Evolutionary conservation across 83 land plant species (phyloP).

Genomic region (Picea abies): DNA sequence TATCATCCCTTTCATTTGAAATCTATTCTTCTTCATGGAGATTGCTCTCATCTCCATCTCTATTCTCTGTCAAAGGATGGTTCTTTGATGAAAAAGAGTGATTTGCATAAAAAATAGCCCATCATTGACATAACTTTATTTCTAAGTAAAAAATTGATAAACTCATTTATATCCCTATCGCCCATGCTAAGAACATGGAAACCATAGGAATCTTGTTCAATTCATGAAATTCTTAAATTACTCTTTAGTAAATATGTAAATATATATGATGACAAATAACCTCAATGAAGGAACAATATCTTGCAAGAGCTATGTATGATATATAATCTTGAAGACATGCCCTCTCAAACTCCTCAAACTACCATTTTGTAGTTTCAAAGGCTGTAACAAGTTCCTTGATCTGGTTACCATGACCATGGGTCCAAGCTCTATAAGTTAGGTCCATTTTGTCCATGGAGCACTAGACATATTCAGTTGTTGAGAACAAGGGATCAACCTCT

Average conservation of each 20-base stretch:
- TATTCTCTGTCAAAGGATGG: no score
- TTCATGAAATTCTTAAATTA: slow-evolving; percentile 8
- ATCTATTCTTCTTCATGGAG: no score
- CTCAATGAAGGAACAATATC: slow-evolving; percentile 4
- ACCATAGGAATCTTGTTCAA: background rate
- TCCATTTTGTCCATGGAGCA: slow-evolving; percentile 8
- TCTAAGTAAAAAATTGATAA: background rate
- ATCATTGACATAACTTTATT: background rate
- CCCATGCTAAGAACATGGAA: background rate
- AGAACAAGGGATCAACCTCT: background rate
- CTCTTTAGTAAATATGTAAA: background rate
- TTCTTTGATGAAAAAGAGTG: no score
- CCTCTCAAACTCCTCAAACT: slow-evolving; percentile 15
- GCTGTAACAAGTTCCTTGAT: slow-evolving; percentile 5
- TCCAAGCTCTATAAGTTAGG: slow-evolving; percentile 2
- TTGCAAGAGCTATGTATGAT: slow-evolving; percentile 8
- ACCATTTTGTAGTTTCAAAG: slow-evolving; percentile 14
- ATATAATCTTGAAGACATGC: background rate
- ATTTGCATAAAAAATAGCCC: no score
- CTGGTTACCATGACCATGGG: background rate
- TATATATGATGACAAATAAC: background rate
- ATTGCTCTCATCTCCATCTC: no score
- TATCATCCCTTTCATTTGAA: no score
- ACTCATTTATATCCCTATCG: background rate
- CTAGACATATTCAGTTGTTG: slow-evolving; percentile 9